Base-by-base conservation (phyloP, 176 grass and related monocot genomes). In the Phragmites australis region DNA sequence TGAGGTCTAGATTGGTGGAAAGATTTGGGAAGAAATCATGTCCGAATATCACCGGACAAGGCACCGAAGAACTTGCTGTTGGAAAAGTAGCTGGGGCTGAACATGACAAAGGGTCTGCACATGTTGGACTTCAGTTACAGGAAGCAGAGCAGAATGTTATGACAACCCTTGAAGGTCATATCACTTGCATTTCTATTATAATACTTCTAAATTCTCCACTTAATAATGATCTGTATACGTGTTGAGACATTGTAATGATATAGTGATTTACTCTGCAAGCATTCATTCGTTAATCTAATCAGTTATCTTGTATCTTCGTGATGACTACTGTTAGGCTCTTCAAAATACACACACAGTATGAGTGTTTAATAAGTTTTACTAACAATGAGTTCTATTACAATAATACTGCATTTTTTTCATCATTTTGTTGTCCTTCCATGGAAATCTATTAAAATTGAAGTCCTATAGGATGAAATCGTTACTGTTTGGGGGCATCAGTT, bases 1-100 rank as follows among this genome's bases (percentile, higher is more conserved):
- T 99, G 71, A 94, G 96, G 75, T 99, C 96, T 72, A 87, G 85
- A 65, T 85, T 99, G 68, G 92, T 99, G 8, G 90, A 93, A 53
- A 79, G 79, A 75, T 91, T 93, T 45, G 69, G 86, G 43, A 91
- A 85, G 78, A 94, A 90, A 82, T 47, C 88, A 65, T 72, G 51
- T 46, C 52, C 80, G 45, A 89, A 84, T 77, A 69, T 23, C 85
- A 56, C 71, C 43, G 49, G 75, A 76, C 86, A 84, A 54, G 81
- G 70, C 25, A 56, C 79, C 64, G 82, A 83, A 74, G 90, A 88
- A 59, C 25, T 68, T 67, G 68, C 82, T 51, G 25, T 70, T 92
- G 77, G 79, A 41, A 74, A 87, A 82, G 74, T 54, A 77, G 16
- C 49, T 53, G 76, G 53, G 43, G 58, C 13, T 16, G 71, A 85